These are phyloP conservation scores for Fusarium devonianum DNA, from an alignment of 2,329 filamentous ascomycete genomes.

Conservation along the genomic window DNA sequence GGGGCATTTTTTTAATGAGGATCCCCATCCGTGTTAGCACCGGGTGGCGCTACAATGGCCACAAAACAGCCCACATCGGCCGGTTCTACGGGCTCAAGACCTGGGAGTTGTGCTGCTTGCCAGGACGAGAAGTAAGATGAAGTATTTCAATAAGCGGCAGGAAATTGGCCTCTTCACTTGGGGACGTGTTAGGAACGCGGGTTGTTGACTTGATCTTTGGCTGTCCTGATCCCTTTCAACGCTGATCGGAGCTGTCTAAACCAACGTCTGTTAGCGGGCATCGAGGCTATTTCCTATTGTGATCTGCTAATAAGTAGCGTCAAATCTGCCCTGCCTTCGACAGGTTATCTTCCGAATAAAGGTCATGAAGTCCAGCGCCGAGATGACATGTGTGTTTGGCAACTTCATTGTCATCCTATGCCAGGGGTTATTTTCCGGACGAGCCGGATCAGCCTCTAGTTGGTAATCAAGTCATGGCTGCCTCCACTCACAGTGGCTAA, in stretches of 20 bases:
- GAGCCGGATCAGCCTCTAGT: constrained; percentile 26
- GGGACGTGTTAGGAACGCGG: neutral
- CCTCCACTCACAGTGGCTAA: neutral
- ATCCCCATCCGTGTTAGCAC: constrained; percentile 40
- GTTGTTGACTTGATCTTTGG: neutral
- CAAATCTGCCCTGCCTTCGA: no score
- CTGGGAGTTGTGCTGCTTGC: constrained; percentile 21
- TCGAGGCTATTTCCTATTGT: constrained; percentile 14
- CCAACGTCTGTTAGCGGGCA: constrained; percentile 10
- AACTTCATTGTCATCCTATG: constrained; percentile 7
- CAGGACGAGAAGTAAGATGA: constrained; percentile 16
- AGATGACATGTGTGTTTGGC: constrained; percentile 2
- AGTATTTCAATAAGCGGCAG: constrained; percentile 27
- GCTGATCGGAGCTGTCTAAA: constrained; percentile 8
- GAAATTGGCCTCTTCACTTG: constrained; percentile 13
- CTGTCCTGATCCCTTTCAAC: neutral
- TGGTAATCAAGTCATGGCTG: constrained; percentile 1
- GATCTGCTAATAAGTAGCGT: no score
- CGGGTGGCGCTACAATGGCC: constrained; percentile 42
- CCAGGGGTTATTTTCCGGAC: constrained; percentile 29
- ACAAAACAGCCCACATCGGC: constrained; percentile 39
- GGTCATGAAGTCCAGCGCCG: neutral
- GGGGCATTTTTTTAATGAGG: constrained; percentile 42
- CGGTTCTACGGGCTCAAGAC: constrained; percentile 13
- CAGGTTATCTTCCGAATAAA: constrained; percentile 26